Percentiles rank a stretch among this genome's conserved stretches.
These are phyloP conservation scores for Simplicillium aogashimaense DNA, from an alignment of 2,329 filamentous ascomycete genomes.

Conservation along the genomic window DNA sequence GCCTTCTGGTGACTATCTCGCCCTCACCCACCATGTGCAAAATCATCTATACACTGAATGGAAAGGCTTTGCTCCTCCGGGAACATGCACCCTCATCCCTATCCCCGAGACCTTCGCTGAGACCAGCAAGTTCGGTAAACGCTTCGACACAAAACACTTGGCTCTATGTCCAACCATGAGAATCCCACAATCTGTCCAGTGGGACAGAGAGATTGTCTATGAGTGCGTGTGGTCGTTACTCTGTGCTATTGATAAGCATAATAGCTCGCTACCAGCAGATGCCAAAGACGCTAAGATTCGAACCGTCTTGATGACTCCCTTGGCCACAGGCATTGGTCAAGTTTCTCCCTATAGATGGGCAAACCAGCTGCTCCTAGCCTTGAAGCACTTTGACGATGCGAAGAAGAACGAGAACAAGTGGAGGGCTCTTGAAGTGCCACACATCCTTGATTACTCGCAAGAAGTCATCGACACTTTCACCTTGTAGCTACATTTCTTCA, in stretches of 20 bases:
- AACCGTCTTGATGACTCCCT: slow-evolving; percentile 38
- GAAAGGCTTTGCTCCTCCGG: slow-evolving; percentile 39
- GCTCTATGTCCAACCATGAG: slow-evolving; percentile 46
- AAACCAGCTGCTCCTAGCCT: slow-evolving; percentile 34
- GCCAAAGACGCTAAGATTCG: slow-evolving; percentile 19
- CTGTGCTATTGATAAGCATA: slow-evolving; percentile 36
- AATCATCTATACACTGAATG: slow-evolving; percentile 31
- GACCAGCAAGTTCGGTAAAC: slow-evolving; percentile 18
- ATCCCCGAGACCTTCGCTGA: slow-evolving; percentile 27
- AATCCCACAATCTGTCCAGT: slow-evolving; percentile 28
- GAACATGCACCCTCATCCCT: slow-evolving; percentile 35
- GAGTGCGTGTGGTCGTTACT: slow-evolving; percentile 43
- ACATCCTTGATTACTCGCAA: slow-evolving; percentile 1
- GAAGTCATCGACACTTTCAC: slow-evolving; percentile 3
- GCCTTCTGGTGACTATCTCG: slow-evolving; percentile 31
- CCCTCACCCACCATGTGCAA: slow-evolving; percentile 35
- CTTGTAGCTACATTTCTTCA: not conserved
- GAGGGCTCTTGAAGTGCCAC: slow-evolving; percentile 18
- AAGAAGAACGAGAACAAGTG: slow-evolving; percentile 30
- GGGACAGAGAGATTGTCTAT: slow-evolving; percentile 43
- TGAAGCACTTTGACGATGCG: slow-evolving; percentile 41
- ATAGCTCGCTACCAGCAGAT: slow-evolving; percentile 15
- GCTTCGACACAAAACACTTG: slow-evolving; percentile 30
- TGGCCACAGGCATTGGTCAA: slow-evolving; percentile 36
- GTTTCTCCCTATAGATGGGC: slow-evolving; percentile 39